Conservation (phyloP, 108 stramenopile species). For the Epipyxis sp. region DNA sequence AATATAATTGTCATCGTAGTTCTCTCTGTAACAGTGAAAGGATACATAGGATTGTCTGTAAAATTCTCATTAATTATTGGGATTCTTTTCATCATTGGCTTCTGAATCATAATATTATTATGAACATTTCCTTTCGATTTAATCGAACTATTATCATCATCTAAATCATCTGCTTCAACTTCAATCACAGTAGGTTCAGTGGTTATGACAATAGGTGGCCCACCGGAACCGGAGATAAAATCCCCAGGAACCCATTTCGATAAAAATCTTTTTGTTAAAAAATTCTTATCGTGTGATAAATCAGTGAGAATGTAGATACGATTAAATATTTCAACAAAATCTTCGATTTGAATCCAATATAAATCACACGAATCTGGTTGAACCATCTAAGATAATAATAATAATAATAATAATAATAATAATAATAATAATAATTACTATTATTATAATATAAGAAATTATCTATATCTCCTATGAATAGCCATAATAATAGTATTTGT, state of each 20-base stretch:
- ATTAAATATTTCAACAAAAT: constrained; percentile 32
- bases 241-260: constrained; percentile 29
- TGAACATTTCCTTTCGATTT: not conserved
- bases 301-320: constrained; percentile 10
- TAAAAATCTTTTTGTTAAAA: not conserved
- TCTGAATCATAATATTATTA: not conserved
- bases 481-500: too few relatives aligned
- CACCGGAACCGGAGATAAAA: constrained; percentile 17
- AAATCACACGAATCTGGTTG: constrained; percentile 15
- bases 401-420: not conserved
- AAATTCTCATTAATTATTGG: constrained; percentile 4
- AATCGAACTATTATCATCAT: not conserved
- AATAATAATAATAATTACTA: too few relatives aligned
- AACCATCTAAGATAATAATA: not conserved
- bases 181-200: not conserved
- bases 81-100: not conserved
- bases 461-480: too few relatives aligned
- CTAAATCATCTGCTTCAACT: not conserved
- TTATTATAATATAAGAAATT: too few relatives aligned
- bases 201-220: constrained; percentile 8
- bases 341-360: constrained; percentile 30
- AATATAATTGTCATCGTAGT: not conserved
- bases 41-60: constrained; percentile 35
- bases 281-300: not conserved
- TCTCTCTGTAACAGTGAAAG: constrained; percentile 10